Conservation (phyloP, 1,284 basidiomycete species). For the Microbotryum violaceum region DNA sequence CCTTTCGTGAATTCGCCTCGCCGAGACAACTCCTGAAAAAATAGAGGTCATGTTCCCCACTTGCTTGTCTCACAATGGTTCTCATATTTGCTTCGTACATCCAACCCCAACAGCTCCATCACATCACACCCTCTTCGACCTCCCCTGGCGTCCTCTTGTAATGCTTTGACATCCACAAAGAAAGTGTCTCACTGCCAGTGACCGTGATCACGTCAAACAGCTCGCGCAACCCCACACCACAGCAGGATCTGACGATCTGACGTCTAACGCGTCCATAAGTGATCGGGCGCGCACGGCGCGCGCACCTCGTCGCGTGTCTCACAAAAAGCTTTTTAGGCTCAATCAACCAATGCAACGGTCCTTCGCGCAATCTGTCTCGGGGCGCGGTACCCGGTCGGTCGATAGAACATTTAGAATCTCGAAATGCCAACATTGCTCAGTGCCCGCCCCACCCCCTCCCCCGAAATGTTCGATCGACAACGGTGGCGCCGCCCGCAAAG, state of each 20-base stretch:
- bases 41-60: neutral
- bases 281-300: neutral
- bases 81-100: neutral
- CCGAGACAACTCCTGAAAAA: too few relatives aligned
- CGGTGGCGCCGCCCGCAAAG: too few relatives aligned
- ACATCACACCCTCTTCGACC: neutral
- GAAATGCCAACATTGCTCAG: too few relatives aligned
- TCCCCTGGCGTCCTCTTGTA: neutral
- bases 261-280: neutral
- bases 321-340: neutral
- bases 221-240: neutral
- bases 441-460: too few relatives aligned
- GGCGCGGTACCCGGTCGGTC: too few relatives aligned
- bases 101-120: neutral
- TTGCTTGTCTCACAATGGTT: neutral
- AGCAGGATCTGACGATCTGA: neutral
- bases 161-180: neutral
- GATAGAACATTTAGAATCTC: too few relatives aligned
- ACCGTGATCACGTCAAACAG: neutral
- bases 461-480: too few relatives aligned
- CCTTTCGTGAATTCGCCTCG: too few relatives aligned
- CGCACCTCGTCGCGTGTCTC: neutral
- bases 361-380: neutral
- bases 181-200: neutral
- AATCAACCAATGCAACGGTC: neutral